Base-by-base conservation (phyloP, 139 green algal species). In the Zygnema cylindricum region DNA sequence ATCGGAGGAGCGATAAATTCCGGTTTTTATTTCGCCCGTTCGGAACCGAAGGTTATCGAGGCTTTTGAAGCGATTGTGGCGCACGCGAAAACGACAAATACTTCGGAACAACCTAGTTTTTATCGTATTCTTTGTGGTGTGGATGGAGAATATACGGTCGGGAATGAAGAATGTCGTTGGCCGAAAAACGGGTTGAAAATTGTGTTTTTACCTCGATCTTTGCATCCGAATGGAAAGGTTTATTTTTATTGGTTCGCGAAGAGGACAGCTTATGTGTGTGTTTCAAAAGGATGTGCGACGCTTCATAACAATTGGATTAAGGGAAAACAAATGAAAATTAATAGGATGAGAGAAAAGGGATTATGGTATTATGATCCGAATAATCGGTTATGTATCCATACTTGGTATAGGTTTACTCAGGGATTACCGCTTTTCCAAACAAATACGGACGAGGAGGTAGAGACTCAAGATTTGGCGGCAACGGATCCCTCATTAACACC, bases 251-350 rank as follows among this genome's bases (percentile, higher is more conserved):
- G 83, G 83, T 71, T 87, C 22, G 63, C 35, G 36, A 36, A 49
- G 69, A 16, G 87, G 36, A 54, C 69, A 39, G 71, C 69, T 16
- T 32, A 3, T 22, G 69, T 39, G 38, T 88, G 83, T 16, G n/a
- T 86, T 16, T 33, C 40, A 25, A 35, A 54, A 33, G 83, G 83
- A 32, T 87, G 73, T 57, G 38, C 40, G 69, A 63, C 38, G 23
- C 83, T 88, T 1, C 83, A 88, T 39, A 88, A 88, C 83, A 88
- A 88, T 25, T 88, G 83, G 83, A 85, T 88, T 16, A 32, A 41
- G n/a, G 83, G 83, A 25, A 84, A 69, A 7, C 32, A 88, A 23
- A 54, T 1, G 2, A 88, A 88, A 57, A 54, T 88, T 16, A 76
- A 88, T 2, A 16, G 83, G 71, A 16, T 86, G 11, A 40, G 22